Evolutionary conservation across 2,329 filamentous ascomycete species (phyloP).

Genomic region (Drechslera avenae): DNA sequence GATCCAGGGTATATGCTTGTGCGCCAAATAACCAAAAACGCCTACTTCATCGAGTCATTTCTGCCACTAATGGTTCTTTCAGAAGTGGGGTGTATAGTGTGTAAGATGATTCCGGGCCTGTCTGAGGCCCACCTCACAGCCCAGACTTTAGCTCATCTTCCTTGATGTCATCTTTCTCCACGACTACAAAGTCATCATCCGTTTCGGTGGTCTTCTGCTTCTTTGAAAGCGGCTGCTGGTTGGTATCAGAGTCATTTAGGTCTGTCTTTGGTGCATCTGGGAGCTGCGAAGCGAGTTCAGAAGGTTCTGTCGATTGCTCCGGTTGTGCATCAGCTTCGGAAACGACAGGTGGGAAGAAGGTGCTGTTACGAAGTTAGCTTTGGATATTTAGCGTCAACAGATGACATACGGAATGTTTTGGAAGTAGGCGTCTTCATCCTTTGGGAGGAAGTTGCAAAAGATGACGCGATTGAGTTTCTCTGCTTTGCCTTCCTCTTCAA

Average conservation of each 20-base stretch:
- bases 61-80: too few species aligned
- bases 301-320: slow-evolving; percentile 36
- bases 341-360: slow-evolving; percentile 43
- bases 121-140: not conserved
- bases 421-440: slow-evolving; percentile 78
- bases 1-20: slow-evolving; percentile 13
- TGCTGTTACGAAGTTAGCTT: slow-evolving; percentile 27
- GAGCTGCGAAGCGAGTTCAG: slow-evolving; percentile 50
- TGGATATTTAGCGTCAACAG: not conserved
- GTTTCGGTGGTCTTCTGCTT: slow-evolving; percentile 51
- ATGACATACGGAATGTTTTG: slow-evolving; percentile 70
- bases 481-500: slow-evolving; percentile 53
- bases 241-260: slow-evolving; percentile 51
- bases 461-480: slow-evolving; percentile 71
- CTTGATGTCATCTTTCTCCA: slow-evolving; percentile 35
- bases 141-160: slow-evolving; percentile 25
- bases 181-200: slow-evolving; percentile 42
- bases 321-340: slow-evolving; percentile 17
- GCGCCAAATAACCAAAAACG: not conserved
- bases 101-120: not conserved
- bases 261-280: slow-evolving; percentile 57
- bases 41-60: not conserved
- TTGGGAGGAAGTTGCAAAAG: slow-evolving; percentile 81
- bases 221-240: slow-evolving; percentile 48
- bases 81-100: too few species aligned